Evolutionary conservation across 257 asterid genomes (phyloP).

Genomic region (Ocimum tenuiflorum): DNA sequence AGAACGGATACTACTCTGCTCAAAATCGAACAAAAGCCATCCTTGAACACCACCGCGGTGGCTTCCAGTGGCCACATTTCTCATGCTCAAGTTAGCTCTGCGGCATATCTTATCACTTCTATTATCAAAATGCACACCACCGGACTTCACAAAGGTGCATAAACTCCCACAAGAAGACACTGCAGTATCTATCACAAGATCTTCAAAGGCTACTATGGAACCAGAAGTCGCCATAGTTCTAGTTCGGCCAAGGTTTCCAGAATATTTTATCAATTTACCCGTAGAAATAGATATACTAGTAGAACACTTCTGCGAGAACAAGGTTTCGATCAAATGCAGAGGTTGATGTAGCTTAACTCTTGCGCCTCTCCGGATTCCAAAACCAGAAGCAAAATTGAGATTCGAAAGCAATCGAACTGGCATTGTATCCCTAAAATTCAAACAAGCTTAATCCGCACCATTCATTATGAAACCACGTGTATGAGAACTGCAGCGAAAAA

Average conservation of each 20-base stretch:
- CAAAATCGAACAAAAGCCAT: slow-evolving; percentile 16
- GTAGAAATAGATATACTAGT: not conserved
- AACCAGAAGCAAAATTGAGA: slow-evolving; percentile 34
- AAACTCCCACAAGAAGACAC: slow-evolving; percentile 40
- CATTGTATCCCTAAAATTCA: slow-evolving; percentile 30
- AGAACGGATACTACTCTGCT: slow-evolving; percentile 9
- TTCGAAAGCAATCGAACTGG: slow-evolving; percentile 44
- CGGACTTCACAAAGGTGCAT: slow-evolving; percentile 42
- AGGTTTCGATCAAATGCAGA: slow-evolving; percentile 21
- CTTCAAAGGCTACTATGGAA: slow-evolving; percentile 45
- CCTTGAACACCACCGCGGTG: slow-evolving; percentile 20
- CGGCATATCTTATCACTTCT: slow-evolving; percentile 31
- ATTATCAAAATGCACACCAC: slow-evolving; percentile 35
- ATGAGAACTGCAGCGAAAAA: not conserved
- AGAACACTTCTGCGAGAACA: slow-evolving; percentile 14
- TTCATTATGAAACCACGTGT: slow-evolving; percentile 6
- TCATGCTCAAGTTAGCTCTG: slow-evolving; percentile 39
- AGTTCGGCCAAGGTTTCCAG: not conserved
- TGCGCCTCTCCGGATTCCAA: slow-evolving; percentile 38
- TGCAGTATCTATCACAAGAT: slow-evolving; percentile 44
- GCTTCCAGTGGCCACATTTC: slow-evolving; percentile 21
- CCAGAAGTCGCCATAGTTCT: slow-evolving; percentile 51
- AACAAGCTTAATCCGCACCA: slow-evolving; percentile 16
- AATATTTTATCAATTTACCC: slow-evolving; percentile 5
- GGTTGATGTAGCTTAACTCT: slow-evolving; percentile 29